Conservation (phyloP, 2,329 filamentous ascomycete species). For the Phialophora tarda region DNA sequence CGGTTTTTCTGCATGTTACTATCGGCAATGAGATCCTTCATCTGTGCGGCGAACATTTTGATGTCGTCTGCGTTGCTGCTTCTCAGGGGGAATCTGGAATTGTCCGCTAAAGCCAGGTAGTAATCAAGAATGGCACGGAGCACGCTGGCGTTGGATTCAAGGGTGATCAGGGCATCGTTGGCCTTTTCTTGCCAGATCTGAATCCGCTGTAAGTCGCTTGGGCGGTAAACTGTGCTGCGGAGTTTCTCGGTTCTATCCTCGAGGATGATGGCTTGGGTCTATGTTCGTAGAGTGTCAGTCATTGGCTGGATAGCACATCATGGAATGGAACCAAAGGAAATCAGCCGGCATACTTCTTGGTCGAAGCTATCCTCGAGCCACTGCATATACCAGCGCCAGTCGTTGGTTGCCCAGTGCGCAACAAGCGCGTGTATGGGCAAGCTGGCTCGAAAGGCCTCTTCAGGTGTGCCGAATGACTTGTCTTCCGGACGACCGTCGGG, state of each 20-base stretch:
- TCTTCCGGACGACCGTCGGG: slow-evolving; percentile 45
- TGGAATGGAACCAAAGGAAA: neutral
- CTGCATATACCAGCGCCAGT: slow-evolving; percentile 49
- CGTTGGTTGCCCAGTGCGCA: slow-evolving; percentile 50
- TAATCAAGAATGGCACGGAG: slow-evolving; percentile 39
- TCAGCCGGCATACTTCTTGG: neutral
- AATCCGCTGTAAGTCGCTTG: slow-evolving; percentile 44
- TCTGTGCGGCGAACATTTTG: slow-evolving; percentile 40
- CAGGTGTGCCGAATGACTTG: slow-evolving; percentile 42
- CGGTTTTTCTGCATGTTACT: slow-evolving; percentile 47
- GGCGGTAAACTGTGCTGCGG: slow-evolving; percentile 31
- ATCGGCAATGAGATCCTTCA: slow-evolving; percentile 47
- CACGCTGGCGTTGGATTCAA: slow-evolving; percentile 45
- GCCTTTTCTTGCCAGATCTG: slow-evolving; percentile 49
- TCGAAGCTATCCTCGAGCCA: slow-evolving; percentile 5
- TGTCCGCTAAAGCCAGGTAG: slow-evolving; percentile 43
- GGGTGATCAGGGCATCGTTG: slow-evolving; percentile 44
- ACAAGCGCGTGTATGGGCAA: slow-evolving; percentile 48
- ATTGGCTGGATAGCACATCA: neutral
- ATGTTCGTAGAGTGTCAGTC: neutral
- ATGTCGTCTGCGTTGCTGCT: slow-evolving; percentile 36
- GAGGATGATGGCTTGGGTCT: slow-evolving; percentile 14
- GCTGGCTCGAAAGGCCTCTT: slow-evolving; percentile 47
- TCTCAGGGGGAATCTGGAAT: slow-evolving; percentile 47
- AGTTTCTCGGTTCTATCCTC: slow-evolving; percentile 7